These are phyloP conservation scores for Penicillium sp. DNA, from an alignment of 2,329 filamentous ascomycete genomes.

Conservation along the genomic window DNA sequence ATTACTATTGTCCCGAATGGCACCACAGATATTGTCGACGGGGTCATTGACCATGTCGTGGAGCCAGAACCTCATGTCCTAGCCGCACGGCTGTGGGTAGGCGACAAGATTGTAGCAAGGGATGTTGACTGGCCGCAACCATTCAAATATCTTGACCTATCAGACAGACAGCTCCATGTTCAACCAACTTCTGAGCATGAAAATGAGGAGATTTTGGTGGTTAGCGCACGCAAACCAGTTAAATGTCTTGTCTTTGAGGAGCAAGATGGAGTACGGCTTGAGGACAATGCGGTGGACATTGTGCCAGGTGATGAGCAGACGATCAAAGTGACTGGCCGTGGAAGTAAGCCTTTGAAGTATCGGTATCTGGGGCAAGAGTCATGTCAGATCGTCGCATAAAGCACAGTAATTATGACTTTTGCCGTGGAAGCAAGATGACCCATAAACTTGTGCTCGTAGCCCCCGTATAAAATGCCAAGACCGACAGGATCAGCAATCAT, in stretches of 20 bases:
- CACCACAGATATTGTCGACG: constrained; percentile 54
- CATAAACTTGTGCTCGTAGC: no score
- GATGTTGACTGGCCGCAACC: constrained; percentile 64
- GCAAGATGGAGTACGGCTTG: constrained; percentile 53
- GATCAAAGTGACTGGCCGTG: constrained; percentile 29
- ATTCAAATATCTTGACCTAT: constrained; percentile 59
- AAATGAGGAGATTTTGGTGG: constrained; percentile 35
- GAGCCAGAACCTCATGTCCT: constrained; percentile 58
- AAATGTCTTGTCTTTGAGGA: constrained; percentile 65
- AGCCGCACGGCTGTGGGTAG: constrained; percentile 54
- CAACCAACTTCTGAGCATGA: constrained; percentile 36
- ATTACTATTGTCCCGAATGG: constrained; percentile 55
- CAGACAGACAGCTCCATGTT: constrained; percentile 52
- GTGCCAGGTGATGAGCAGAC: constrained; percentile 60
- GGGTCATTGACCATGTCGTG: constrained; percentile 52
- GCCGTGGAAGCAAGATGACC: background rate
- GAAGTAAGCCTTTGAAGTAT: constrained; percentile 24
- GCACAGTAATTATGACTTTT: background rate
- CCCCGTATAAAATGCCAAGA: background rate
- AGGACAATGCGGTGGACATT: constrained; percentile 60
- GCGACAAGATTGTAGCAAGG: constrained; percentile 52
- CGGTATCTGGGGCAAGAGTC: constrained; percentile 30
- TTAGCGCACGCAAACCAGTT: constrained; percentile 54
- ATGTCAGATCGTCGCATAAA: constrained; percentile 6
- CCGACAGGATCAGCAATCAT: background rate